Evolutionary conservation across 169 alveolate genomes (phyloP), one percentile per base, ranked within the genome.

Genomic region (Cryptosporidium viatorum): DNA sequence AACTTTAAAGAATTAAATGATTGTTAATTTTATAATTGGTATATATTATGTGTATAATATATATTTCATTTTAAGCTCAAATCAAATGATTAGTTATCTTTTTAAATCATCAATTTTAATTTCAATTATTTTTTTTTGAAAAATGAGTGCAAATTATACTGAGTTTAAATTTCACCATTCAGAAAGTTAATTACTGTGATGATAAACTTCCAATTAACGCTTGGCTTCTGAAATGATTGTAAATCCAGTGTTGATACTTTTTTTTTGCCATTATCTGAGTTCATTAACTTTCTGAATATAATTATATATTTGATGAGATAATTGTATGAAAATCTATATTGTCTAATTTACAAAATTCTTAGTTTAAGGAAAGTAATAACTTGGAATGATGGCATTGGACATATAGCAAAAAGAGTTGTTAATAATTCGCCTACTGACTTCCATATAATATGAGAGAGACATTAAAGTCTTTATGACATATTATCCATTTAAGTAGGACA

Each of bases 181-280:
- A 55, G 37, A 23, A 55, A 21, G 67, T 26, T 55, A 55, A 26
- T 43, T 14, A 73, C 86, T 10, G 26, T 73, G 86, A 73, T 73
- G 86, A 73, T 73, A 73, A 52, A 73, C 71, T 73, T 73, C 59
- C 51, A 73, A 73, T 73, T 73, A 73, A 73, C 86, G 86, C 86
- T 73, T 73, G 86, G 86, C 86, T 73, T 73, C 86, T 73, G 86
- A 73, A 37, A n/a, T 8, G 5, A 6, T 12, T 21, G 39, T 37
- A 52, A 35, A 43, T 59, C 51, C 55, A 29, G 70, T 73, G 86
- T 59, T 73, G 86, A 73, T 52, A 58, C 51, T 31, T 29, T n/a
- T 29, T n/a, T 43, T 52, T 39, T 73, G 71, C 71, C 48, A 31
- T 71, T 23, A 18, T 73, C 86, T 73, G 86, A 73, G 86, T 73